phyloP scores from a whole-genome alignment of 306 rosid genomes.

The Glycyrrhiza uralensis region DNA sequence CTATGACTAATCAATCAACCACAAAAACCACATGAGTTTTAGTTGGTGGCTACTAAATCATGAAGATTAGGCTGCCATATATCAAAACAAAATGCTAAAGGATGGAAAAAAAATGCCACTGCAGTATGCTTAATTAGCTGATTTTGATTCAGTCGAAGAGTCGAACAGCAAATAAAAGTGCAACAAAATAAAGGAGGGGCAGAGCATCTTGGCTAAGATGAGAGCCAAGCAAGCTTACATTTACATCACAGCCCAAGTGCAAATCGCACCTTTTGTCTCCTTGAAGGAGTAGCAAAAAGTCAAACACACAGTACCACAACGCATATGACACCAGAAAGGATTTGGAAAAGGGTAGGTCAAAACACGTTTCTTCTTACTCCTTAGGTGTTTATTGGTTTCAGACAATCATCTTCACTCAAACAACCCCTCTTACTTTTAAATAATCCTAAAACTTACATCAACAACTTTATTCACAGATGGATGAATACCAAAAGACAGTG shows the following conservation, averaged over 20 bases:
- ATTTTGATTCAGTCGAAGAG: background rate
- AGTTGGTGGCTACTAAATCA: background rate
- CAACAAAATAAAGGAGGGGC: background rate
- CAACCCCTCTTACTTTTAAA: background rate
- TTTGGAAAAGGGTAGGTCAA: background rate
- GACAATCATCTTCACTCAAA: background rate
- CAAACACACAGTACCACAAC: background rate
- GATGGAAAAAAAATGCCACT: background rate
- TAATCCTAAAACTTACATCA: background rate
- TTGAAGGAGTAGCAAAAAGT: background rate
- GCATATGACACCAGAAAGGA: background rate
- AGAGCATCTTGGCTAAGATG: background rate
- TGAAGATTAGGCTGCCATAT: background rate
- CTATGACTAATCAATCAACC: background rate
- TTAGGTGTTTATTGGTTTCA: background rate
- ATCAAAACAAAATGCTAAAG: background rate
- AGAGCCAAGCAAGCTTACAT: background rate
- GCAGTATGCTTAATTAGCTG: background rate
- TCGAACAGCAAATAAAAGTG: background rate
- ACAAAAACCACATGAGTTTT: background rate
- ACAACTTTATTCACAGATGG: background rate
- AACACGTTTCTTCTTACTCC: background rate
- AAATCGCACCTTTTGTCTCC: background rate
- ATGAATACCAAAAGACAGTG: background rate
- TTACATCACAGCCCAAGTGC: background rate